phyloP scores from a whole-genome alignment of 768 basidiomycete species.

The Lentinula sp. region DNA sequence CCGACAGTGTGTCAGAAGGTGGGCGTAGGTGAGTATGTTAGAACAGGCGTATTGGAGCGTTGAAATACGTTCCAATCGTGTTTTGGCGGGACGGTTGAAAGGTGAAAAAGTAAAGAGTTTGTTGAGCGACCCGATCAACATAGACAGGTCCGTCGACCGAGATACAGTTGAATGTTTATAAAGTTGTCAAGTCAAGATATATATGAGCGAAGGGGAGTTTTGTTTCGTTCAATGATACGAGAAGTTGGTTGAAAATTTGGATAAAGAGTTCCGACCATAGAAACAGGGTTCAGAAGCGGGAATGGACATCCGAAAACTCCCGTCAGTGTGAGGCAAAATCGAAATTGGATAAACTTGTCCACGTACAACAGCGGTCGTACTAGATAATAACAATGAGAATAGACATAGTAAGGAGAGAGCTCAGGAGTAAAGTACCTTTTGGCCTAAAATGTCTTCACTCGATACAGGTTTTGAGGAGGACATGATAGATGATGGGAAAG shows the following conservation, averaged over 20 bases:
- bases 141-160: too few relatives aligned
- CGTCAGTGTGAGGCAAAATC: slow-evolving; percentile 18
- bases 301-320: not conserved
- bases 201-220: not conserved
- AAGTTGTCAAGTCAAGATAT: too few relatives aligned
- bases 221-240: not conserved
- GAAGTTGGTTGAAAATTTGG: not conserved
- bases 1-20: too few relatives aligned
- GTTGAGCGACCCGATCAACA: too few relatives aligned
- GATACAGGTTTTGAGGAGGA: slow-evolving; percentile 63
- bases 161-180: too few relatives aligned
- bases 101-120: too few relatives aligned
- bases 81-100: too few relatives aligned
- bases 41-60: not conserved
- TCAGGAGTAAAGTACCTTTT: slow-evolving; percentile 58
- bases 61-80: too few relatives aligned
- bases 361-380: slow-evolving; percentile 87
- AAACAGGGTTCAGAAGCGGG: not conserved
- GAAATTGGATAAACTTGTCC: slow-evolving; percentile 10
- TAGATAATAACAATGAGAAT: slow-evolving; percentile 19
- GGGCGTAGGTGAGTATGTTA: too few relatives aligned
- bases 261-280: not conserved
- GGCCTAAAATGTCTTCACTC: slow-evolving; percentile 85
- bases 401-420: not conserved
- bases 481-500: slow-evolving; percentile 20